Conservation (phyloP, 129 eudicot species). For the Chrysanthemum makinoi region DNA sequence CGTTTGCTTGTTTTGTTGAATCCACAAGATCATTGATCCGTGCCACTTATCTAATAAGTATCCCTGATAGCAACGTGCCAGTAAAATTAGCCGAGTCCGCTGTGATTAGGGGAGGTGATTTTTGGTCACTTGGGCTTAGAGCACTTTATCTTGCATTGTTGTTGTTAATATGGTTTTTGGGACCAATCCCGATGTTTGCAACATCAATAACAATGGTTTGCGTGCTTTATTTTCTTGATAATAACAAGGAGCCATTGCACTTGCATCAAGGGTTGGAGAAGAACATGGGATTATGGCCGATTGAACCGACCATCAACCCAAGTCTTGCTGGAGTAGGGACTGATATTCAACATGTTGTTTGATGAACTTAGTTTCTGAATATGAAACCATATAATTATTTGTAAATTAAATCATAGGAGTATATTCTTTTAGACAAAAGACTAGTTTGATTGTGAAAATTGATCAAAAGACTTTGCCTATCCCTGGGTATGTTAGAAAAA, state of each 20-base stretch:
- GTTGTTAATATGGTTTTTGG: slow-evolving; percentile 61
- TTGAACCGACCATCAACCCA: neutral
- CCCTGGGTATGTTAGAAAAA: no score
- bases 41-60: slow-evolving; percentile 55
- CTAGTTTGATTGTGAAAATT: no score
- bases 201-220: slow-evolving; percentile 52
- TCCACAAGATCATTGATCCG: slow-evolving; percentile 59
- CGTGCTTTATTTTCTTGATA: slow-evolving; percentile 48
- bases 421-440: no score
- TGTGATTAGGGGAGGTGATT: slow-evolving; percentile 60
- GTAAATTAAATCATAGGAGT: no score
- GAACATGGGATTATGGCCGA: neutral
- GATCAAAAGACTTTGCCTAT: no score
- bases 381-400: no score
- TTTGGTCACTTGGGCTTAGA: slow-evolving; percentile 61
- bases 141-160: slow-evolving; percentile 55
- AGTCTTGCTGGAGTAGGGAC: slow-evolving; percentile 1
- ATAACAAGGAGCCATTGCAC: slow-evolving; percentile 40
- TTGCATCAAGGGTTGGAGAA: slow-evolving; percentile 22
- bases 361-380: neutral
- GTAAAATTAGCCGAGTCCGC: slow-evolving; percentile 36
- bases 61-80: slow-evolving; percentile 40
- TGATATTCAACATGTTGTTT: slow-evolving; percentile 19
- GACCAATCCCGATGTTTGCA: slow-evolving; percentile 70
- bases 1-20: slow-evolving; percentile 62